Percentiles rank a stretch among this genome's conserved stretches.
phyloP scores from a whole-genome alignment of 1,139 yeast species.

The Debaryomycetaceae sp. region DNA sequence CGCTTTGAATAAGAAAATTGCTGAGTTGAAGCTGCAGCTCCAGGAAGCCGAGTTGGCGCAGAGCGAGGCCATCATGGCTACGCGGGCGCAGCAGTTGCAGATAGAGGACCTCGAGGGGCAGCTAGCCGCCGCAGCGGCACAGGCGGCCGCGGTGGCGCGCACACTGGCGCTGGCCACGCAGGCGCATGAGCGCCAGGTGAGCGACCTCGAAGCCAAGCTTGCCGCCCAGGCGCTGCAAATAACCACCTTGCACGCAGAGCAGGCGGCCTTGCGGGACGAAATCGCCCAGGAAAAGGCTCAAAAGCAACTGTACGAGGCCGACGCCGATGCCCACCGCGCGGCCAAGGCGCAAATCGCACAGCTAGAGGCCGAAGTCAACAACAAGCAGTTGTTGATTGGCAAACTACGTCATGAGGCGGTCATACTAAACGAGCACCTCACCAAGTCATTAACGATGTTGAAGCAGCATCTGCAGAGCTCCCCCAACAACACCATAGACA shows the following conservation, averaged over 20 bases:
- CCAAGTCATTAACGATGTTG: conserved; percentile 77
- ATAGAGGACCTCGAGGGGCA: conserved; percentile 45
- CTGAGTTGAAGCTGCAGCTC: conserved; percentile 37
- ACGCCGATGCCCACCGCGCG: too few species aligned
- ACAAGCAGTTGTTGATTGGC: conserved; percentile 77
- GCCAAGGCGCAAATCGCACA: conserved; percentile 18
- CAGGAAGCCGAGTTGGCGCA: conserved; percentile 45
- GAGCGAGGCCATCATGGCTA: conserved; percentile 46
- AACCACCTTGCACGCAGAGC: too few species aligned
- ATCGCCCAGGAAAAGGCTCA: too few species aligned
- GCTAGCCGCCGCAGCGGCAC: too few species aligned
- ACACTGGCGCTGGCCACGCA: too few species aligned
- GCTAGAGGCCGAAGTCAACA: conserved; percentile 44
- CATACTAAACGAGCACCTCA: conserved; percentile 88
- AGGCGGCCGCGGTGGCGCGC: too few species aligned
- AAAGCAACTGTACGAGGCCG: too few species aligned
- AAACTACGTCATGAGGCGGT: conserved; percentile 93
- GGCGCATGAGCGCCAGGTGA: too few species aligned
- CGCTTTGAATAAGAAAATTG: conserved; percentile 29
- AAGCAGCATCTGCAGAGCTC: conserved; percentile 66
- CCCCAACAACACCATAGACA: conserved; percentile 71
- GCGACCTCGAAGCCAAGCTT: too few species aligned
- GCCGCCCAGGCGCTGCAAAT: too few species aligned
- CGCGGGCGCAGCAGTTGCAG: conserved; percentile 35
- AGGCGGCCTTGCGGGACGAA: too few species aligned